These are phyloP conservation scores for Psilocybe mexicana DNA, from an alignment of 1,284 basidiomycete genomes.

Conservation along the genomic window DNA sequence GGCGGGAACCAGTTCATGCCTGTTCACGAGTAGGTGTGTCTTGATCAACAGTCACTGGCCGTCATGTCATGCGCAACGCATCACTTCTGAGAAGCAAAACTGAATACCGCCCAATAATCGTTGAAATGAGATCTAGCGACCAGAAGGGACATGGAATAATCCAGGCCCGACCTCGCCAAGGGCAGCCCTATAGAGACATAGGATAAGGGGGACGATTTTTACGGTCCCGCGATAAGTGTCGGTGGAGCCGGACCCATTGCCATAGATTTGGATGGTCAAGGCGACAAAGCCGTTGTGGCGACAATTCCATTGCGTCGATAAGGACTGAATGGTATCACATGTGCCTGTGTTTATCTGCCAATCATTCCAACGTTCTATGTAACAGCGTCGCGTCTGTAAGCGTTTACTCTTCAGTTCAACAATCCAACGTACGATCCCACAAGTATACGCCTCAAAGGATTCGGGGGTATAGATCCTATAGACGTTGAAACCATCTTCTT, in stretches of 20 bases:
- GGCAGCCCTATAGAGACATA: no score
- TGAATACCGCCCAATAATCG: neutral
- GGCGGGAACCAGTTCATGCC: neutral
- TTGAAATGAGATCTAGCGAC: no score
- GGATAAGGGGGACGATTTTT: no score
- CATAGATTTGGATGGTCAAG: no score
- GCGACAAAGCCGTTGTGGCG: no score
- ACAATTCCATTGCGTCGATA: neutral
- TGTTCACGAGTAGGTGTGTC: neutral
- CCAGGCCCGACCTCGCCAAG: no score
- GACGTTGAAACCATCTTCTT: no score
- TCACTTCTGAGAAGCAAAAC: constrained; percentile 1
- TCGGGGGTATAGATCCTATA: neutral
- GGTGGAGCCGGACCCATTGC: no score
- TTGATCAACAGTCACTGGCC: constrained; percentile 9
- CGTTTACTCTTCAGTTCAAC: neutral
- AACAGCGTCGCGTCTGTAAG: no score
- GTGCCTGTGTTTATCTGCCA: neutral
- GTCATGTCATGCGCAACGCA: constrained; percentile 3
- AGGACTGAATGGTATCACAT: neutral
- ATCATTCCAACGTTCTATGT: neutral
- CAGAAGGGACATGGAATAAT: no score
- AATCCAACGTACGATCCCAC: neutral
- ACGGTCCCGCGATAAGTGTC: no score
- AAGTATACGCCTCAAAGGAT: neutral